Evolutionary conservation across 768 basidiomycete genomes (phyloP), one percentile per base, ranked within the genome.

Genomic region (Peribolospora kevripleyi): DNA sequence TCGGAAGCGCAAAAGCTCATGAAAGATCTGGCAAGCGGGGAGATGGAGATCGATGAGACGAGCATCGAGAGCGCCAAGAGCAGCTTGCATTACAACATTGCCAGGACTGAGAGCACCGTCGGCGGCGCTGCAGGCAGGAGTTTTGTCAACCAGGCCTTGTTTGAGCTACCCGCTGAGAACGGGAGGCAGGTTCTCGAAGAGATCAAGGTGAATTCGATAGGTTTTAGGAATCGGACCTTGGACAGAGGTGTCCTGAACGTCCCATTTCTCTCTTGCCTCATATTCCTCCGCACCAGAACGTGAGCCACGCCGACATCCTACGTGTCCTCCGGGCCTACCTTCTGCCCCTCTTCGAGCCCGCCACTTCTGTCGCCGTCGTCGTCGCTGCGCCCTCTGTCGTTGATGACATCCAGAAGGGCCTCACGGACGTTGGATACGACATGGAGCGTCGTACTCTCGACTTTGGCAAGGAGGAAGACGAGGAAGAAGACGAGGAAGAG

Each of bases 1-100:
- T 72, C 77, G 55, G 83, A 86, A 62, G 93, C 79, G 5, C 73
- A 76, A 0, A 78, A 75, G 51, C 79, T 95, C 14, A 72, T 97
- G 50, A 73, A 73, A 48, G 81, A 81, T 36, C 72, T 98, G 25
- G 79, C 81, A 3, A 77, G 91, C 61, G 84, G 84, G 50, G 57
- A 95, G 88, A 77, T 91, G 61, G 73, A 75, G 46, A 70, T 98
- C 7, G 82, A 86, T 45, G 74, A 79, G 53, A 80, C 82, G 0
- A 77, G 78, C 7, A 69, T 97, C 43, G 88, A 95, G 61, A 82
- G 84, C 0, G 85, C 88, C 4, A 87, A 91, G 71, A 88, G 84
- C 59, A 82, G 78, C 50, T 80, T 93, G 59, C 88, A 93, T 4
- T 95, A 79, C 62, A 73, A 73, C 6, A 81, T 88, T 7, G 77